Evolutionary conservation across 1,284 basidiomycete genomes (phyloP), one percentile per base, ranked within the genome.

Genomic region (Leccinum pachyderme): DNA sequence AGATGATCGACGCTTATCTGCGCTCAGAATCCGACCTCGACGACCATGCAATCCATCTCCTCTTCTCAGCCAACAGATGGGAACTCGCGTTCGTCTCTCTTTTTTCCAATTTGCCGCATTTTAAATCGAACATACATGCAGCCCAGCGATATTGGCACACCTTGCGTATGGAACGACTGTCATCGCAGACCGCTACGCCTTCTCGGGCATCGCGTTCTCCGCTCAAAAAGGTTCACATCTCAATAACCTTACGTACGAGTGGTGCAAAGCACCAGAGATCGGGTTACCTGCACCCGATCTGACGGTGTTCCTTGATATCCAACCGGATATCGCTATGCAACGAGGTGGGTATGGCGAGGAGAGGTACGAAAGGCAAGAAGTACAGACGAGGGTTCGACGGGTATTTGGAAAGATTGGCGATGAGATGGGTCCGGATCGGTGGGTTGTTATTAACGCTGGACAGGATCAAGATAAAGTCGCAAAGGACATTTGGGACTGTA

Each of bases 51-150:
- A 88, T 99, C 53, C 96, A 99, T 69, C 83, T 98, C 1, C 82
- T 99, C 53, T 99, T 99, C 77, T 89, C 93, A 48, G 96, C 95
- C 1, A 99, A 99, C 70, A 84, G 96, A 24, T 99, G 97, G 96
- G 96, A 99, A 71, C 81, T 89, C 61, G 87, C 87, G 91, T 95
- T 62, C 68, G 86, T 81, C 28, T 12, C 39, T 12, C 11, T 4
- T 8, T 2, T 4, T 25, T 25, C 6, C 22, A 2, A 87, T 90
- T 18, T 18, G 18, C 18, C 18, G 18, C 18, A 18, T 18, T 25
- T 15, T 33, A 15, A 7, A 9, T 35, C 27, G 22, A 18, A 18
- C 18, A 18, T 18, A 41, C 33, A 28, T 49, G 37, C 22, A 95
- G 93, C 18, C 74, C 84, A 8, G 77, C 76, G 0, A 93, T 95